Base-by-base conservation (phyloP, 2,329 filamentous ascomycete genomes). In the Arthrobotrys entomopaga region DNA sequence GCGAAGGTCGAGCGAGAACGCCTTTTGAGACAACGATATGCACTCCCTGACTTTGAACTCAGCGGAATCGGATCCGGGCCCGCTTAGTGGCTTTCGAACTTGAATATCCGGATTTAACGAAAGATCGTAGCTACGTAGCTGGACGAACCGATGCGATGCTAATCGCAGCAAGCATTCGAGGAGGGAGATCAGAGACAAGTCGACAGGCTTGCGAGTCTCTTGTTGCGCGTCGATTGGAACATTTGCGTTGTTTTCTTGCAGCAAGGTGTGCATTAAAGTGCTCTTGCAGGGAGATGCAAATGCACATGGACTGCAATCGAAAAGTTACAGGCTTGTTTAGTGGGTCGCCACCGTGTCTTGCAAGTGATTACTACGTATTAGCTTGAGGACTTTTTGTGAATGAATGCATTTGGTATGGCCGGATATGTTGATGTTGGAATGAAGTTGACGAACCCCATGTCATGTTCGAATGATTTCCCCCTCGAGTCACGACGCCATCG, bases 291-390 rank as follows among this genome's bases (percentile, higher is more conserved):
- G 43, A 50, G 58, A 52, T 40, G 50, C 24, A 15, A 19, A 43
- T n/a, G 5, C 13, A 22, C 50, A 53, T 26, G 61, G 56, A 59
- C 20, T 34, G n/a, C 52, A 48, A 59, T 60, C n/a, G 50, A 56
- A 20, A 60, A 38, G n/a, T n/a, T 46, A 54, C 67, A 60, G 48
- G 53, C 67, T 13, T 16, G 34, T 50, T 22, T 16, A 65, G 67
- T 72, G 60, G 67, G 26, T 65, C 67, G 59, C 67, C 67, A 72
- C 67, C 46, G 24, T 65, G 67, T 72, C 59, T 60, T 49, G 60
- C 54, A 60, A 34, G 43, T 52, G 16, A 46, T 46, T 6, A 13
- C 34, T 40, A 7, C 57, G 38, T 16, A n/a, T 42, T 48, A 65
- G 54, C 48, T 58, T 19, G 60, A 59, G 24, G 26, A 34, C 19